Evolutionary conservation across 257 asterid genomes (phyloP).

Genomic region (Schizonepeta tenuifolia): DNA sequence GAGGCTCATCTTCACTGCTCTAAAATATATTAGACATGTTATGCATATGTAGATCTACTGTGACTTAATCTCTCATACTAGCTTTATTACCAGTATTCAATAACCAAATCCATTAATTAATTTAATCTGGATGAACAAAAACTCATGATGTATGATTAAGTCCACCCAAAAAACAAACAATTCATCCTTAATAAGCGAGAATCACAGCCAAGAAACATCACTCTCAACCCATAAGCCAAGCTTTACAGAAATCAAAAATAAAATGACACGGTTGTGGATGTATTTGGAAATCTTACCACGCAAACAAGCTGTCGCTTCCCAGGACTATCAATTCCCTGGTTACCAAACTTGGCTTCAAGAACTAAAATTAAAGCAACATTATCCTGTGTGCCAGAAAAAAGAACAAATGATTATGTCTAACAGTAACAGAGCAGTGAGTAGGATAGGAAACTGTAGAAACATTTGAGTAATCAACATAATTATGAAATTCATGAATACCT

Average conservation of each 20-base stretch:
- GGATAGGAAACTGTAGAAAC: conserved; percentile 11
- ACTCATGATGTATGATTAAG: neutral
- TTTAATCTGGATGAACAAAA: neutral
- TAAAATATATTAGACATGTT: neutral
- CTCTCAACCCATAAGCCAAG: neutral
- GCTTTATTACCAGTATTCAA: neutral
- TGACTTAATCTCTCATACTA: neutral
- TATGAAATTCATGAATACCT: conserved; percentile 48
- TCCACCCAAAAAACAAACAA: neutral
- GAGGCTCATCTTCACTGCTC: neutral
- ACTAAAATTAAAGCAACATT: conserved; percentile 89
- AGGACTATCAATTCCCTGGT: conserved; percentile 80
- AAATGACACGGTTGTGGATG: neutral
- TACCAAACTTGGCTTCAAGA: conserved; percentile 86
- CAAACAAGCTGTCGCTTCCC: conserved; percentile 95
- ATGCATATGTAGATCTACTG: neutral
- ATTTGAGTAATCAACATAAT: conserved; percentile 12
- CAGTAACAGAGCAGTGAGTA: neutral
- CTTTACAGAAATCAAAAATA: neutral
- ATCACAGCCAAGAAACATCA: neutral
- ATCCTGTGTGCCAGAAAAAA: conserved; percentile 57
- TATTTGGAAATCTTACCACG: conserved; percentile 69
- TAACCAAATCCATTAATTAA: neutral
- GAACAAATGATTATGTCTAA: conserved; percentile 6
- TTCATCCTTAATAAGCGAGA: neutral